Conservation (phyloP, 2,329 filamentous ascomycete species). For the Exophiala calicioides region DNA sequence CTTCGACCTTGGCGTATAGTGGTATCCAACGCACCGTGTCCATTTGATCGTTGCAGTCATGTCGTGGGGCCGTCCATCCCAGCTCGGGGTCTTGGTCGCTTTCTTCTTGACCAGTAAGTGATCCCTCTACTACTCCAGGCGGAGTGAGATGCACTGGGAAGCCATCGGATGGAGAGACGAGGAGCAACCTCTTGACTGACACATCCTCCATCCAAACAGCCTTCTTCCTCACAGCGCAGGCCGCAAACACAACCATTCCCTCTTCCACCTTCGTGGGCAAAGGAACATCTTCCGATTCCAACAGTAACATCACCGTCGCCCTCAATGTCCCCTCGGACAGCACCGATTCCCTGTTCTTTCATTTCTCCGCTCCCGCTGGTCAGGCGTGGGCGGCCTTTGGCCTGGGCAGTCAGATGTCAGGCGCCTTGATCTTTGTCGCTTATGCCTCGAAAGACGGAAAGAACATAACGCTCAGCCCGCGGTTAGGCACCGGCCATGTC, state of each 20-base stretch:
- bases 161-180: too few species aligned
- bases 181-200: not conserved
- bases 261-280: conserved; percentile 18
- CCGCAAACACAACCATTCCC: conserved; percentile 23
- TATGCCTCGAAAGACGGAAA: conserved; percentile 31
- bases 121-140: not conserved
- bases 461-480: conserved; percentile 34
- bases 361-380: conserved; percentile 28
- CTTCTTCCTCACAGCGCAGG: conserved; percentile 19
- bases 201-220: conserved; percentile 3
- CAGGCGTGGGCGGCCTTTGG: conserved; percentile 35
- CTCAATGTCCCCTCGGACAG: conserved; percentile 31
- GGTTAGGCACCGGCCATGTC: conserved; percentile 32
- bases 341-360: conserved; percentile 30
- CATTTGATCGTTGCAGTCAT: not conserved
- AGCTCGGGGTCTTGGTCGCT: conserved; percentile 10
- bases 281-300: conserved; percentile 18
- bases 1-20: not conserved
- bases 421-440: conserved; percentile 35
- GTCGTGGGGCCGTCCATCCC: conserved; percentile 7
- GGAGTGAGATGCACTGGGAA: too few species aligned
- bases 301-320: conserved; percentile 29
- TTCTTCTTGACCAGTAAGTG: conserved; percentile 20
- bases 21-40: not conserved
- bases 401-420: conserved; percentile 33